Evolutionary conservation across 208 protist species (phyloP).

Genomic region (Crithidia sp.): DNA sequence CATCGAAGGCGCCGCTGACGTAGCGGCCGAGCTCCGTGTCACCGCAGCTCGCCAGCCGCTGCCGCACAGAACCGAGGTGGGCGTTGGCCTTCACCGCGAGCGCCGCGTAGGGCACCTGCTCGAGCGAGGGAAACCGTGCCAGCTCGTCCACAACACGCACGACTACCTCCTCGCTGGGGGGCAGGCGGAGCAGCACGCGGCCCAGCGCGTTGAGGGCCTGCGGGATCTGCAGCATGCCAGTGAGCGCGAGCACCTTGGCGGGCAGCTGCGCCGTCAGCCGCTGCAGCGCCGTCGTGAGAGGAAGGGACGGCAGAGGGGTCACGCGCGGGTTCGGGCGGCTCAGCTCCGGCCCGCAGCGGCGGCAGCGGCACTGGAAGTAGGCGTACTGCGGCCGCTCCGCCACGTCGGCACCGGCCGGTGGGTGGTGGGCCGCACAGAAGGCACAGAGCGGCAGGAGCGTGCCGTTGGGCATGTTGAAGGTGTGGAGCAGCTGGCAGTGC

Average conservation of each 20-base stretch:
- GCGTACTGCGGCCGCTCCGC: constrained; percentile 46
- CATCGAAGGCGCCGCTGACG: constrained; percentile 49
- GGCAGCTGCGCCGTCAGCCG: constrained; percentile 44
- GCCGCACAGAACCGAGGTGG: constrained; percentile 19
- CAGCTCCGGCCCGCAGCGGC: constrained; percentile 19
- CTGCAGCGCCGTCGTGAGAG: constrained; percentile 40
- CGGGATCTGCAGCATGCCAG: constrained; percentile 27
- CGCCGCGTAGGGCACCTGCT: constrained; percentile 33
- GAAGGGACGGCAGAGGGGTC: constrained; percentile 40
- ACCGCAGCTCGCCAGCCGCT: constrained; percentile 21
- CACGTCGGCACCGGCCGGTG: constrained; percentile 31
- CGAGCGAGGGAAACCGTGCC: constrained; percentile 28
- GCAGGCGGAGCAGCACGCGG: constrained; percentile 66
- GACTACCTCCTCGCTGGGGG: constrained; percentile 32
- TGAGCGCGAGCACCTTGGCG: constrained; percentile 14
- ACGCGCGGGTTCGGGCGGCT: not conserved
- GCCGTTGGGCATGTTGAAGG: constrained; percentile 40
- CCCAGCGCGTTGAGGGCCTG: constrained; percentile 65
- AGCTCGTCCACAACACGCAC: constrained; percentile 49
- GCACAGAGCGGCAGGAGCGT: constrained; percentile 47
- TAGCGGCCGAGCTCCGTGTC: constrained; percentile 44
- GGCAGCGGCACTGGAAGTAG: constrained; percentile 75
- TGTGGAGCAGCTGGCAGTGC: constrained; percentile 61
- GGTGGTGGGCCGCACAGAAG: constrained; percentile 58
- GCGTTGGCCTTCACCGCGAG: constrained; percentile 37